Percentiles rank a stretch among this genome's conserved stretches.
These are phyloP conservation scores for Leucogyrophana mollusca DNA, from an alignment of 768 basidiomycete genomes.

Conservation along the genomic window DNA sequence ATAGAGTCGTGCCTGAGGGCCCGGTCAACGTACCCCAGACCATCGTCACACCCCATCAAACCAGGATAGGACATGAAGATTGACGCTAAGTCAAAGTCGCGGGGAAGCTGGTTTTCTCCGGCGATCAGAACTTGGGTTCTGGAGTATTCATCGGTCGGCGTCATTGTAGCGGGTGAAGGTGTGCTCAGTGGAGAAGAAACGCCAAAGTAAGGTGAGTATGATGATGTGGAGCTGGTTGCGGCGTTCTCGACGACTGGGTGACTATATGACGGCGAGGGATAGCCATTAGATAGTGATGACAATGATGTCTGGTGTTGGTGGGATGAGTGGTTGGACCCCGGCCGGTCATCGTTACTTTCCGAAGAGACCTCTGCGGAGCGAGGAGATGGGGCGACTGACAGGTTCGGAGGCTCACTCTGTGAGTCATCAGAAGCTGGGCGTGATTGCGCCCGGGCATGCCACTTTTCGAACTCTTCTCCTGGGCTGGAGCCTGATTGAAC, in stretches of 20 bases:
- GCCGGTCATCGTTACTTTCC: constrained; percentile 6
- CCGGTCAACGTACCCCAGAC: constrained; percentile 9
- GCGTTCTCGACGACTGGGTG: constrained; percentile 8
- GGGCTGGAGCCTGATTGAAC: constrained; percentile 24
- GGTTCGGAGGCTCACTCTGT: constrained; percentile 3
- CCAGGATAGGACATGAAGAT: constrained; percentile 37
- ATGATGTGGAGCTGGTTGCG: constrained; percentile 7
- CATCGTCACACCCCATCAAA: constrained; percentile 16
- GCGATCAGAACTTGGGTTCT: constrained; percentile 28
- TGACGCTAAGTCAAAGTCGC: constrained; percentile 42
- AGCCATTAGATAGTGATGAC: constrained; percentile 19
- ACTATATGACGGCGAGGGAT: constrained; percentile 25
- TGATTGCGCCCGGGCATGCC: constrained; percentile 18
- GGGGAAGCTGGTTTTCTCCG: constrained; percentile 22
- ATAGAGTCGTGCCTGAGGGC: neutral
- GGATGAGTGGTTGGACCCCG: constrained; percentile 6
- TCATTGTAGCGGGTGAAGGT: constrained; percentile 35
- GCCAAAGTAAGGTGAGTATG: constrained; percentile 17
- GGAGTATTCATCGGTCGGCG: constrained; percentile 45
- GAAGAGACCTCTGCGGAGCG: neutral
- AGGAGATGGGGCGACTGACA: constrained; percentile 4
- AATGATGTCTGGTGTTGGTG: constrained; percentile 10
- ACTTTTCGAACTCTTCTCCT: constrained; percentile 25
- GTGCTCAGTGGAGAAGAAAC: constrained; percentile 24
- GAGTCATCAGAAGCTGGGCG: constrained; percentile 14